These are phyloP conservation scores for Taiwanofungus camphoratus DNA, from an alignment of 1,284 basidiomycete genomes.

Conservation along the genomic window DNA sequence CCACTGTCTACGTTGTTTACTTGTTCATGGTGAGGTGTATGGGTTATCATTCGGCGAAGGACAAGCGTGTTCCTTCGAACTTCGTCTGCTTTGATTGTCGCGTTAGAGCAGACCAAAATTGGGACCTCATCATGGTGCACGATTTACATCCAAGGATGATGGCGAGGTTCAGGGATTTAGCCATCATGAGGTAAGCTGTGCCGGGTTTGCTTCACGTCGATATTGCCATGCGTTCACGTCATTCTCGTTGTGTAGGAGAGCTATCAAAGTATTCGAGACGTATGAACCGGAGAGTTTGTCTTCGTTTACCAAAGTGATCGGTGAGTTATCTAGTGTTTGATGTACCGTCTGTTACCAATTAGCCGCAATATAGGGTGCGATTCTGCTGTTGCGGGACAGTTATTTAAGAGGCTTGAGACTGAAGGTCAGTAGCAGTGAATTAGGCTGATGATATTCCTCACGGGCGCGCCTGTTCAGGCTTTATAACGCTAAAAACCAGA, in stretches of 20 bases:
- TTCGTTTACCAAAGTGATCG: conserved; percentile 55
- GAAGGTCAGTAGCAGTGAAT: conserved; percentile 43
- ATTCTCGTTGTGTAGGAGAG: conserved; percentile 61
- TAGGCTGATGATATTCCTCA: not conserved
- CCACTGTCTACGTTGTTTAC: not conserved
- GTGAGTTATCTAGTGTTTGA: conserved; percentile 30
- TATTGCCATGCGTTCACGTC: no score
- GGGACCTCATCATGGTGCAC: conserved; percentile 56
- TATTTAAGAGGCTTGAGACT: conserved; percentile 61
- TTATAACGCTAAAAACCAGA: conserved; percentile 47
- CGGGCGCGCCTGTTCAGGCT: conserved; percentile 36
- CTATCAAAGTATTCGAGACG: conserved; percentile 64
- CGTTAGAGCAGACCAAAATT: conserved; percentile 54
- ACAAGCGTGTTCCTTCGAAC: conserved; percentile 47
- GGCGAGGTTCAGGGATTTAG: conserved; percentile 57
- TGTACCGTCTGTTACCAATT: not conserved
- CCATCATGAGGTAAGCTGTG: conserved; percentile 55
- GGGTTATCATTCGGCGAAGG: conserved; percentile 61
- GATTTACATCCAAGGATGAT: conserved; percentile 55
- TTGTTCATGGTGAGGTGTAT: conserved; percentile 67
- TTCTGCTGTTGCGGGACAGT: conserved; percentile 47
- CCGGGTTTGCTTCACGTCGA: conserved; percentile 4
- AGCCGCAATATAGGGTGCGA: conserved; percentile 41
- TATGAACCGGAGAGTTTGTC: conserved; percentile 40
- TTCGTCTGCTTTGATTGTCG: conserved; percentile 72